phyloP scores from a whole-genome alignment of 805 yeast species.

The Brettanomyces sp. region DNA sequence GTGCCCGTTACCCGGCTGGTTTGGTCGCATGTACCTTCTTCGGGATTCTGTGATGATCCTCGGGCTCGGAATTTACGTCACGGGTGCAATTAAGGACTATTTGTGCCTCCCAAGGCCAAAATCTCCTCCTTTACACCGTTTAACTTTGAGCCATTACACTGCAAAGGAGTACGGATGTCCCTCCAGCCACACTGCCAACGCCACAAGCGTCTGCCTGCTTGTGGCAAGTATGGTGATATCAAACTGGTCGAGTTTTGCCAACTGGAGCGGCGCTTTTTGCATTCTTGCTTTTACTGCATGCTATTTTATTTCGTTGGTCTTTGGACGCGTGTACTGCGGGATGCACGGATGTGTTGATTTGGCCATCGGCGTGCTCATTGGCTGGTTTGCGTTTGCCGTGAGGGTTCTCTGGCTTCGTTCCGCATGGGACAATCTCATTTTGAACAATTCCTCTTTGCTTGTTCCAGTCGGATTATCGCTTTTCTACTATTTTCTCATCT shows the following conservation, averaged over 20 bases:
- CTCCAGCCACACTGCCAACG: conserved; percentile 89
- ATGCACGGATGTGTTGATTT: conserved; percentile 94
- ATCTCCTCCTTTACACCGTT: conserved; percentile 84
- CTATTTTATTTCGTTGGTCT: conserved; percentile 56
- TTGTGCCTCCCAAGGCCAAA: conserved; percentile 87
- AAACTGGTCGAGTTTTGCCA: conserved; percentile 9
- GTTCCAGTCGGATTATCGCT: conserved; percentile 31
- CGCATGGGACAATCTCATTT: conserved; percentile 36
- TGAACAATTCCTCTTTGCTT: conserved; percentile 2
- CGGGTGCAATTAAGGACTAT: conserved; percentile 75
- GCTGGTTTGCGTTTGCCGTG: conserved; percentile 40
- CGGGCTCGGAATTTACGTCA: conserved; percentile 62
- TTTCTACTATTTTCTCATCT: conserved; percentile 39
- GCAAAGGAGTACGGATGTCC: conserved; percentile 94
- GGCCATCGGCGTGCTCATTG: conserved; percentile 54
- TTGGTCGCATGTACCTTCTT: conserved; percentile 48
- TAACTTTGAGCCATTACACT: conserved; percentile 86
- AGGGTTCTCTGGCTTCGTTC: conserved; percentile 31
- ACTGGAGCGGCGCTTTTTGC: conserved; percentile 2
- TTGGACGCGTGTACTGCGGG: conserved; percentile 89
- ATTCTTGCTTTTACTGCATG: conserved; percentile 20
- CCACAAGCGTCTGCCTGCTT: conserved; percentile 62
- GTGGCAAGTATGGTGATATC: conserved; percentile 25
- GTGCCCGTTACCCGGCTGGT: conserved; percentile 81
- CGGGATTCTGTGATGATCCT: conserved; percentile 52